phyloP scores from a whole-genome alignment of 2,329 filamentous ascomycete genomes.

The Pestalotiopsis sp. region DNA sequence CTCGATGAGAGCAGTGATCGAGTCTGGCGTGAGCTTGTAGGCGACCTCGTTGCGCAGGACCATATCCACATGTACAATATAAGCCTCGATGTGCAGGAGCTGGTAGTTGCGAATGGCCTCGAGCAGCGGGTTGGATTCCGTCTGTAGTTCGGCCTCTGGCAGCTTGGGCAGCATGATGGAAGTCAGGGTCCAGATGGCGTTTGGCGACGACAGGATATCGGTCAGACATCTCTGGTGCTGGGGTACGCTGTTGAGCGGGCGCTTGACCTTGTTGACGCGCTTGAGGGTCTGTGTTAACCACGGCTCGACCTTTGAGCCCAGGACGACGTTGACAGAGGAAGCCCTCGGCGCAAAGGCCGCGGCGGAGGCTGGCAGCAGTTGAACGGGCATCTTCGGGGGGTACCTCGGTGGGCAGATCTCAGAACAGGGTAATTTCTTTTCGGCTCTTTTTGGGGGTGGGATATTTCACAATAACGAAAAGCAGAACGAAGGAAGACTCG shows the following conservation, averaged over 20 bases:
- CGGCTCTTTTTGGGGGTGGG: slow-evolving; percentile 9
- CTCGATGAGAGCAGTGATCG: slow-evolving; percentile 89
- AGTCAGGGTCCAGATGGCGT: slow-evolving; percentile 92
- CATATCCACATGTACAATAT: slow-evolving; percentile 99
- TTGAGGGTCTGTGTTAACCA: slow-evolving; percentile 98
- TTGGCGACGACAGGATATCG: slow-evolving; percentile 85
- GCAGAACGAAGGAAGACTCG: slow-evolving; percentile 11
- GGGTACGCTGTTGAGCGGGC: slow-evolving; percentile 92
- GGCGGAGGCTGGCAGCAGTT: slow-evolving; percentile 92
- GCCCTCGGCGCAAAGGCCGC: slow-evolving; percentile 91
- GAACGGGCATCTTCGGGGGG: slow-evolving; percentile 74
- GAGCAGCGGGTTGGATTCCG: slow-evolving; percentile 79
- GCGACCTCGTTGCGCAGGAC: slow-evolving; percentile 96
- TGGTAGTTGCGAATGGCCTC: slow-evolving; percentile 93
- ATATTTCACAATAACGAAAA: slow-evolving; percentile 19
- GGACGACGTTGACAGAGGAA: slow-evolving; percentile 90
- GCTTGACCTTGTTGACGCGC: slow-evolving; percentile 94
- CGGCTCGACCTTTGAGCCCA: slow-evolving; percentile 88
- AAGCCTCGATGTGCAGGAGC: slow-evolving; percentile 91
- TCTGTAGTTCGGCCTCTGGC: slow-evolving; percentile 80
- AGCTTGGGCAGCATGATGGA: slow-evolving; percentile 92
- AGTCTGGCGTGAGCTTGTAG: slow-evolving; percentile 94
- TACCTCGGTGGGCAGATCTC: slow-evolving; percentile 20
- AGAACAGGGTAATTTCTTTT: neutral
- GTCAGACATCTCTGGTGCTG: slow-evolving; percentile 96